phyloP scores from a whole-genome alignment of 805 yeast genomes.

The Yamadazyma olivae region DNA sequence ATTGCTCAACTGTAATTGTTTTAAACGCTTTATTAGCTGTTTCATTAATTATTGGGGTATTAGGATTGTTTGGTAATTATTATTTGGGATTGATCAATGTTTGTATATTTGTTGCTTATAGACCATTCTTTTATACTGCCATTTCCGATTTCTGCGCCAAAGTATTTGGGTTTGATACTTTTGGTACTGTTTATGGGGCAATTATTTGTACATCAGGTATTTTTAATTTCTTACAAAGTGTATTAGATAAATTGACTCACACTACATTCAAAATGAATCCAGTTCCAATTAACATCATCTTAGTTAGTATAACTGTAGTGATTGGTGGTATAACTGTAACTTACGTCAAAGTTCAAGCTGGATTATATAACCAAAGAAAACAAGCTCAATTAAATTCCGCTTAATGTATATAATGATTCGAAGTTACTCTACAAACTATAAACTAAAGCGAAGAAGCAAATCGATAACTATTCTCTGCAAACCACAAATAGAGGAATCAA shows the following conservation, averaged over 20 bases:
- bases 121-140: conserved; percentile 60
- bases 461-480: too few species aligned
- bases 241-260: conserved; percentile 49
- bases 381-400: conserved; percentile 6
- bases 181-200: conserved; percentile 58
- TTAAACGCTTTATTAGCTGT: conserved; percentile 36
- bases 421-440: too few species aligned
- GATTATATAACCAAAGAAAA: conserved; percentile 10
- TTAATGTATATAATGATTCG: too few species aligned
- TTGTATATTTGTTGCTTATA: conserved; percentile 46
- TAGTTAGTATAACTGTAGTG: conserved; percentile 37
- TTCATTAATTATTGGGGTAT: conserved; percentile 45
- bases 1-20: conserved; percentile 45
- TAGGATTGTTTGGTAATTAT: conserved; percentile 44
- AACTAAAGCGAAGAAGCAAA: too few species aligned
- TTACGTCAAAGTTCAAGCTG: conserved; percentile 27
- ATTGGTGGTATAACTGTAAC: conserved; percentile 41
- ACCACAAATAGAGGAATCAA: too few species aligned
- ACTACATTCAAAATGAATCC: conserved; percentile 54
- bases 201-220: conserved; percentile 53
- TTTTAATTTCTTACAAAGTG: conserved; percentile 46
- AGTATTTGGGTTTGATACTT: conserved; percentile 60
- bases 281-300: conserved; percentile 43
- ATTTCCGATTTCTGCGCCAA: conserved; percentile 59
- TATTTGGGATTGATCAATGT: conserved; percentile 44